Percentiles rank a stretch among this genome's conserved stretches.
Conservation (phyloP, 2,329 filamentous ascomycete species). For the Trichoderma breve region DNA sequence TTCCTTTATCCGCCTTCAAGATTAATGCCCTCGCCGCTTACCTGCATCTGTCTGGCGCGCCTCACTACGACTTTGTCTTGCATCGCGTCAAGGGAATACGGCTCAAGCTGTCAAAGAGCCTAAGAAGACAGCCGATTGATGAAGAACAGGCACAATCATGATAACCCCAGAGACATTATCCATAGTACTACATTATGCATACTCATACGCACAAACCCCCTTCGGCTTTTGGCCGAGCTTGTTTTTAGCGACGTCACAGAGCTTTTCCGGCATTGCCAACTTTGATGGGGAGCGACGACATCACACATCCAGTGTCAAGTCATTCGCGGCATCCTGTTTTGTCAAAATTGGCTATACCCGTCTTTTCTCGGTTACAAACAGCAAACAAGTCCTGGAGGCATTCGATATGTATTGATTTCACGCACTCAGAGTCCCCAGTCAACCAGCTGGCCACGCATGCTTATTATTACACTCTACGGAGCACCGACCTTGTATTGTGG, state of each 20-base stretch:
- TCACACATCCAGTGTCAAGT: not conserved
- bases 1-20: slow-evolving; percentile 1
- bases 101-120: not conserved
- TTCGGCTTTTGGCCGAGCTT: slow-evolving; percentile 20
- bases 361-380: not conserved
- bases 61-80: not conserved
- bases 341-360: not conserved
- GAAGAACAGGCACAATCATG: not conserved
- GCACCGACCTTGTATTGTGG: not conserved
- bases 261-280: slow-evolving; percentile 1
- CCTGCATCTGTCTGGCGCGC: not conserved
- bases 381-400: not conserved
- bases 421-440: not conserved
- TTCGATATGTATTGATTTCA: not conserved
- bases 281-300: not conserved
- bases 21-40: not conserved
- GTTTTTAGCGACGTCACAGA: slow-evolving; percentile 16
- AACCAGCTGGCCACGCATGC: not conserved
- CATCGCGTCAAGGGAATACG: not conserved
- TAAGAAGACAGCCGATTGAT: not conserved
- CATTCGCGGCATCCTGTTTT: not conserved
- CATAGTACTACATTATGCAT: not conserved
- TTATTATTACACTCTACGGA: not conserved
- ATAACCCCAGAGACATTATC: not conserved
- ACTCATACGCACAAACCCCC: not conserved